Conservation (phyloP, 192 early-diverging fungal genomes). For the Mycoemilia scoparia region DNA sequence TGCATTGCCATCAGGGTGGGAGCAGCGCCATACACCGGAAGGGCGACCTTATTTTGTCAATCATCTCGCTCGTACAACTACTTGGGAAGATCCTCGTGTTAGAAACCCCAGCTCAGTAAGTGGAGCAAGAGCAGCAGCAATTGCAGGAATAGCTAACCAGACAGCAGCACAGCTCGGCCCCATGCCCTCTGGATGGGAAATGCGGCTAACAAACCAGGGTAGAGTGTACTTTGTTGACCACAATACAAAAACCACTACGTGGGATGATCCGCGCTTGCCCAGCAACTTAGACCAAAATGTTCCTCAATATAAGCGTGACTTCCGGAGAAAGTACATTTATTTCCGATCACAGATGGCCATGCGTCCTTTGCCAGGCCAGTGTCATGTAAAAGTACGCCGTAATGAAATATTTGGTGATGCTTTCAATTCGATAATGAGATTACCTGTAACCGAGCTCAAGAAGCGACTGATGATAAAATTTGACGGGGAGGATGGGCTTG, state of each 20-base stretch:
- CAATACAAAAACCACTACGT: constrained; percentile 93
- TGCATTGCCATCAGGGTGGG: constrained; percentile 69
- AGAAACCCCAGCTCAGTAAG: constrained; percentile 15
- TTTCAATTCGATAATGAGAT: constrained; percentile 90
- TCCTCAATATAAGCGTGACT: constrained; percentile 98
- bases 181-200: constrained; percentile 95
- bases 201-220: constrained; percentile 87
- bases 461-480: constrained; percentile 98
- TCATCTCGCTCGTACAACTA: constrained; percentile 75
- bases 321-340: constrained; percentile 92
- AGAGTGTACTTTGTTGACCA: constrained; percentile 97
- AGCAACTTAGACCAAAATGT: constrained; percentile 75
- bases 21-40: constrained; percentile 59
- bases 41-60: constrained; percentile 81
- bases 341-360: constrained; percentile 85
- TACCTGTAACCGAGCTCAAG: constrained; percentile 74
- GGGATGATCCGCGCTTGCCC: constrained; percentile 85
- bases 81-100: constrained; percentile 76
- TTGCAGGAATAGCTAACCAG: constrained; percentile 21
- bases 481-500: constrained; percentile 93
- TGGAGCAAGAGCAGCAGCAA: constrained; percentile 18
- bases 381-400: constrained; percentile 81
- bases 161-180: constrained; percentile 52
- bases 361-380: constrained; percentile 73
- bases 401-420: constrained; percentile 88